phyloP scores from a whole-genome alignment of 1,284 basidiomycete genomes.

The Ustilago trichophora region DNA sequence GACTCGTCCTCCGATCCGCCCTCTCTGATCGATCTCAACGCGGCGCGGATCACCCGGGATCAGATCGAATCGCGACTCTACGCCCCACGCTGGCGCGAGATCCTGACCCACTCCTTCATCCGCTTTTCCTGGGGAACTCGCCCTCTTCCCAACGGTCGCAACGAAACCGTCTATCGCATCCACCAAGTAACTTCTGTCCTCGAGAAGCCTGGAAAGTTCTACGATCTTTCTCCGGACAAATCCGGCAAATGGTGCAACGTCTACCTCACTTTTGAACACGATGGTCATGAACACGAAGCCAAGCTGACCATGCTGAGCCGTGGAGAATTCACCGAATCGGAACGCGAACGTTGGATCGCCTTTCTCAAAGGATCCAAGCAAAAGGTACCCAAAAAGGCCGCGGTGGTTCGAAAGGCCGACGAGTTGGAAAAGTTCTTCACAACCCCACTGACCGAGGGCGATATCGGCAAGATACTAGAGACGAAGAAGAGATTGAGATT shows the following conservation, averaged over 20 bases:
- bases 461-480: conserved; percentile 49
- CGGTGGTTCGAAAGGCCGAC: conserved; percentile 40
- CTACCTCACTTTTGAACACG: conserved; percentile 47
- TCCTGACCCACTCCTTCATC: conserved; percentile 74
- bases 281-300: conserved; percentile 39
- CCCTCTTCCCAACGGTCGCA: conserved; percentile 70
- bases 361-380: conserved; percentile 10
- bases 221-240: conserved; percentile 74
- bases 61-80: conserved; percentile 74
- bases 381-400: conserved; percentile 25
- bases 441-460: conserved; percentile 50
- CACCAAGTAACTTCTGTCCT: conserved; percentile 77
- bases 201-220: conserved; percentile 73
- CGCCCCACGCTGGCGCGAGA: conserved; percentile 80
- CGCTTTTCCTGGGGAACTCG: conserved; percentile 57
- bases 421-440: conserved; percentile 51
- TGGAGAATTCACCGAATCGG: conserved; percentile 43
- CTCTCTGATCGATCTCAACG: conserved; percentile 72
- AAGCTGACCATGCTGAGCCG: conserved; percentile 39
- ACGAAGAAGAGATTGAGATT: conserved; percentile 40
- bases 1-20: conserved; percentile 69
- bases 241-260: conserved; percentile 55
- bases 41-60: conserved; percentile 74
- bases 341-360: conserved; percentile 52
- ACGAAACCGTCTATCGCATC: conserved; percentile 78